A percentile compares a stretch with the other conserved stretches of the same genome.
These are phyloP conservation scores for Liriodendron chinense DNA, from an alignment of 164 flowering plant genomes.

Conservation along the genomic window DNA sequence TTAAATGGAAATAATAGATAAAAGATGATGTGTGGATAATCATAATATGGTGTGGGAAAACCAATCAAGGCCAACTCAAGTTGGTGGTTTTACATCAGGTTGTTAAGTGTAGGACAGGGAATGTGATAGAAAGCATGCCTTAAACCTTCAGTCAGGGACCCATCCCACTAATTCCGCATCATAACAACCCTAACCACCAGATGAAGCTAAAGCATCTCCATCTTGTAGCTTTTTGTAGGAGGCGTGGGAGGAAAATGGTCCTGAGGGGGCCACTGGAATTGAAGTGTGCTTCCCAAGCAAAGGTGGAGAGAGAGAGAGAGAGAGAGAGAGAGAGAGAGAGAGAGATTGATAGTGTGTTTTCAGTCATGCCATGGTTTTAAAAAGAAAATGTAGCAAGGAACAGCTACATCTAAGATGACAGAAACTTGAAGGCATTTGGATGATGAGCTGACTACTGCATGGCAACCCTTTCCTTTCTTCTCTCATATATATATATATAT, in stretches of 20 bases:
- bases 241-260: not conserved
- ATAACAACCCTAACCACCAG: not conserved
- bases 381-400: no score
- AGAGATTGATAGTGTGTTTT: not conserved
- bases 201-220: not conserved
- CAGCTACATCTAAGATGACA: no score
- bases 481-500: no score
- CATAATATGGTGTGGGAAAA: no score
- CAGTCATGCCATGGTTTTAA: no score
- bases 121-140: not conserved
- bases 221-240: not conserved
- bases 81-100: slow-evolving; percentile 11
- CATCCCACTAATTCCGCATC: not conserved
- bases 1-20: no score
- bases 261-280: not conserved
- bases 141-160: not conserved
- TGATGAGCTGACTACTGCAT: no score
- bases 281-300: not conserved
- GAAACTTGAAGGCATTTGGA: no score
- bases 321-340: not conserved
- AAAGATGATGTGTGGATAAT: no score
- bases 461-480: no score
- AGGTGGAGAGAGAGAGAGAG: not conserved
- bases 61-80: not conserved
- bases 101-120: not conserved